Percentiles rank a stretch among this genome's conserved stretches.
phyloP scores from a whole-genome alignment of 148 eudicot genomes.

The Persicaria maculosa region DNA sequence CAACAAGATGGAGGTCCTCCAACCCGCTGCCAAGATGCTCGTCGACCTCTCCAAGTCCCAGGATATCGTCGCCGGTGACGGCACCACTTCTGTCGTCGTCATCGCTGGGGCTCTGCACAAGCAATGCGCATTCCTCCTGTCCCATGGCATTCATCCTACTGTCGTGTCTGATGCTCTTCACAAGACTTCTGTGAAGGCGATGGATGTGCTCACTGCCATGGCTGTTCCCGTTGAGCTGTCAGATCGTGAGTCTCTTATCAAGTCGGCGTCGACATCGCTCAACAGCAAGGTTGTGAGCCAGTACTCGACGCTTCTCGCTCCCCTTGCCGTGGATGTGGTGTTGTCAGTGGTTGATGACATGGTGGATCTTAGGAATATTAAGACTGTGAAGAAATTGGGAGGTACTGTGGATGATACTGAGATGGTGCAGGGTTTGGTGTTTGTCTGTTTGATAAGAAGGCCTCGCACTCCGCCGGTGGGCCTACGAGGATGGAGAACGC shows the following conservation, averaged over 20 bases:
- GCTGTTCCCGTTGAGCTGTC: slow-evolving; percentile 79
- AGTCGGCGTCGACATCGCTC: slow-evolving; percentile 76
- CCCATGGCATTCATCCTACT: slow-evolving; percentile 75
- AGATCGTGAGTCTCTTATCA: slow-evolving; percentile 63
- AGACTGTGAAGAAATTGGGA: slow-evolving; percentile 81
- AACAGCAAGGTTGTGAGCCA: slow-evolving; percentile 94
- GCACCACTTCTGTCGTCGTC: slow-evolving; percentile 94
- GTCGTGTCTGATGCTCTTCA: slow-evolving; percentile 79
- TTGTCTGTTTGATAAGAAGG: slow-evolving; percentile 97
- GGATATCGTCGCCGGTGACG: slow-evolving; percentile 90
- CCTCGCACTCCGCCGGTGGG: slow-evolving; percentile 76
- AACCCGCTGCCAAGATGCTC: slow-evolving; percentile 92
- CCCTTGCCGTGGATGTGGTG: slow-evolving; percentile 83
- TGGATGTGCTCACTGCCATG: slow-evolving; percentile 78
- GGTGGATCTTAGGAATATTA: slow-evolving; percentile 78
- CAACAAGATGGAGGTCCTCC: slow-evolving; percentile 85
- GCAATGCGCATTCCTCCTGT: slow-evolving; percentile 47
- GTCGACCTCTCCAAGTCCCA: slow-evolving; percentile 87
- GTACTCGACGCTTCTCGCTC: slow-evolving; percentile 83
- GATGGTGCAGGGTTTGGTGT: slow-evolving; percentile 73
- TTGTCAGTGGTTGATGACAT: slow-evolving; percentile 79
- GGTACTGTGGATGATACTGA: slow-evolving; percentile 97
- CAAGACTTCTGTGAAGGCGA: slow-evolving; percentile 50
- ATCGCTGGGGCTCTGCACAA: slow-evolving; percentile 75
- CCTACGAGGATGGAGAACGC: slow-evolving; percentile 86